Base-by-base conservation (phyloP, 768 basidiomycete genomes). In the Tylopilus vinaceipallidus region DNA sequence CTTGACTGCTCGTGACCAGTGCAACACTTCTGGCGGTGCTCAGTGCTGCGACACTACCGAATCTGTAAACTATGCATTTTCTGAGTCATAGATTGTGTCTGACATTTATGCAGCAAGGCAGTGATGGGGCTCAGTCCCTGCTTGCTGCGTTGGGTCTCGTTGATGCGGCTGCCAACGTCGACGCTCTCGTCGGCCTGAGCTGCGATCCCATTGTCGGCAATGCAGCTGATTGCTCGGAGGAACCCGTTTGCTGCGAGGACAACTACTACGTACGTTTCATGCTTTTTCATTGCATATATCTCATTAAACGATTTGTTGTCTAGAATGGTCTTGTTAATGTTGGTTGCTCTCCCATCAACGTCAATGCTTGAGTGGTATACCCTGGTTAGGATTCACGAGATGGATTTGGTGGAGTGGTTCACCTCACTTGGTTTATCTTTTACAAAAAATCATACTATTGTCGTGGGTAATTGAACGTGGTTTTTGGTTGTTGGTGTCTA, bases 21-120 rank as follows among this genome's bases (percentile, higher is more conserved):
- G 62, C 24, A 45, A 33, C 57, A 56, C 42, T 17, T 49, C 52
- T 2, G 0, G 35, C 17, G 5, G 1, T 2, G 9, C 34, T 16
- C 7, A 22, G 4, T 63, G 62, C 43, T 63, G 62, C 12, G 16
- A 59, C 29, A 11, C 6, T 0, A 7, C 7, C 16, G n/a, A 16
- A 5, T 17, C 35, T 7, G 58, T 62, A 20, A 33, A 11, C 6
- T 32, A 29, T 29, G 27, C 12, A 12, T 29, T 29, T 29, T 12
- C 27, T 6, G 27, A 29, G 6, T 29, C n/a, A n/a, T 29, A 12
- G 12, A 6, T 29, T 29, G 14, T 47, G 8, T 11, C 6, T 32
- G 32, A 32, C 32, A 14, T 32, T 14, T 14, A 5, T 32, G 4
- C 9, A 6, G 14, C 32, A 8, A 39, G 37, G 20, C 12, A 16